A percentile compares a stretch with the other conserved stretches of the same genome.
Conservation (phyloP, 768 basidiomycete species). For the Pleurotus eryngii region DNA sequence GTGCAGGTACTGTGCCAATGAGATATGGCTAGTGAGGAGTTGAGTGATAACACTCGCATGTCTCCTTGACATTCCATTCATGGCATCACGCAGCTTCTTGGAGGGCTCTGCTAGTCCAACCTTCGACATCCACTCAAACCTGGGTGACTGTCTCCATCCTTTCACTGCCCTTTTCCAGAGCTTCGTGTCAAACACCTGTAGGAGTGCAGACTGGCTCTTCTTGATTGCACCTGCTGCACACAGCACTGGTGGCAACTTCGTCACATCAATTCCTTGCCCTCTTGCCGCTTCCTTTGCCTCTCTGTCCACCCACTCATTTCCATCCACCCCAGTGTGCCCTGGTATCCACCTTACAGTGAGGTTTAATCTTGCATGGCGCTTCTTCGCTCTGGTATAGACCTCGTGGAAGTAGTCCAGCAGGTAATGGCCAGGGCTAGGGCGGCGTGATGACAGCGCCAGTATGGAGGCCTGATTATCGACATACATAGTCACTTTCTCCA, state of each 20-base stretch:
- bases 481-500: neutral
- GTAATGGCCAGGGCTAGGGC: slow-evolving; percentile 1
- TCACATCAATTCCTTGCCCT: neutral
- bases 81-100: slow-evolving; percentile 2
- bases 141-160: slow-evolving; percentile 9
- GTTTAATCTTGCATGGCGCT: neutral
- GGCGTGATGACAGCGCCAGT: neutral
- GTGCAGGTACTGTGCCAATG: slow-evolving; percentile 27
- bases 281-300: slow-evolving; percentile 13
- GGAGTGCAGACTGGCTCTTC: slow-evolving; percentile 14
- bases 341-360: slow-evolving; percentile 16
- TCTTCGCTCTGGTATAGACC: neutral
- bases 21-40: slow-evolving; percentile 27
- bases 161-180: slow-evolving; percentile 3
- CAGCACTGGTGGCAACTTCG: slow-evolving; percentile 1
- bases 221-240: slow-evolving; percentile 11
- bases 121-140: neutral
- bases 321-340: slow-evolving; percentile 20
- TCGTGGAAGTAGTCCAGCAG: slow-evolving; percentile 5
- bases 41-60: slow-evolving; percentile 22
- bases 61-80: neutral
- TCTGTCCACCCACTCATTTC: slow-evolving; percentile 22
- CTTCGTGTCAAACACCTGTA: slow-evolving; percentile 1
- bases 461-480: slow-evolving; percentile 15
- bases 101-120: slow-evolving; percentile 13